These are phyloP conservation scores for Fragilaria crotonensis DNA, from an alignment of 108 stramenopile species.

Conservation along the genomic window DNA sequence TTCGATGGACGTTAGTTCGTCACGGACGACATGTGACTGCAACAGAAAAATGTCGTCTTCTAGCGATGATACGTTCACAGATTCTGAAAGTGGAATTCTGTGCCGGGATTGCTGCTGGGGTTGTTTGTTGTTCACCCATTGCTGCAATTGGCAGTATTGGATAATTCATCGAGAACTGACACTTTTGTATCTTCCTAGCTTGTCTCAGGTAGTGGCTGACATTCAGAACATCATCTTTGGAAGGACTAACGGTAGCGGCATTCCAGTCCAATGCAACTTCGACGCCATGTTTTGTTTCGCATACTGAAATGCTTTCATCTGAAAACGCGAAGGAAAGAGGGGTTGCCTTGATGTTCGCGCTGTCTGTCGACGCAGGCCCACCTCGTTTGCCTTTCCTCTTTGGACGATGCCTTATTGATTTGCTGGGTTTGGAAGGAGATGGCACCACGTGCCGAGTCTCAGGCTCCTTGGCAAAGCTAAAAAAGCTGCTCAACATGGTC, in stretches of 20 bases:
- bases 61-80: neutral
- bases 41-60: constrained; percentile 24
- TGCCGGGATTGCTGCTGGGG: constrained; percentile 9
- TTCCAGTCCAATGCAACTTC: neutral
- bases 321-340: neutral
- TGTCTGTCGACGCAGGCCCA: neutral
- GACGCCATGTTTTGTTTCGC: neutral
- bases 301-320: neutral
- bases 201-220: constrained; percentile 13
- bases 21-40: constrained; percentile 15
- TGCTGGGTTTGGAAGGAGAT: too few relatives aligned
- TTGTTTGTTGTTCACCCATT: too few relatives aligned
- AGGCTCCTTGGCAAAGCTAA: too few relatives aligned
- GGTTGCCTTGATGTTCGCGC: too few relatives aligned
- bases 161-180: constrained; percentile 25
- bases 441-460: too few relatives aligned
- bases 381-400: too few relatives aligned
- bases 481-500: too few relatives aligned
- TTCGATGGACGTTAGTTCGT: constrained; percentile 30
- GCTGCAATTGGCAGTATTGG: neutral
- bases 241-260: neutral
- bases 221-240: neutral
- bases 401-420: too few relatives aligned
- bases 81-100: constrained; percentile 3
- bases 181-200: constrained; percentile 11